phyloP scores from a whole-genome alignment of 345 rosid species.

The Erodium maritimum region DNA sequence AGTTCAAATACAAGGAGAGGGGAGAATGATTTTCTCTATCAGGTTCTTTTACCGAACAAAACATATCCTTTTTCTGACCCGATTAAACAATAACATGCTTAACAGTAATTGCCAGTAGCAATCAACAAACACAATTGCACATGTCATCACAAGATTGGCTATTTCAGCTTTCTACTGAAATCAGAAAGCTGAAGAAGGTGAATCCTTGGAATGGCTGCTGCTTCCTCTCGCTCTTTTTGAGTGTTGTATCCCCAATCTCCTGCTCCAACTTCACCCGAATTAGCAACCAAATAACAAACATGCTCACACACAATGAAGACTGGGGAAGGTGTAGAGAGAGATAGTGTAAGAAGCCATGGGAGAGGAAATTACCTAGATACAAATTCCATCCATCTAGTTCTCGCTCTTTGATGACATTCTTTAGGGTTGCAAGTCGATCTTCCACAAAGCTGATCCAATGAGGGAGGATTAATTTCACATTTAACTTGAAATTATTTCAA shows the following conservation, averaged over 20 bases:
- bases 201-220: slow-evolving; percentile 57
- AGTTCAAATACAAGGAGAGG: too few relatives aligned
- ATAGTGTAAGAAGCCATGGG: background rate
- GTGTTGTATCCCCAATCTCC: slow-evolving; percentile 74
- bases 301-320: background rate
- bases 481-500: too few relatives aligned
- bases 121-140: too few relatives aligned
- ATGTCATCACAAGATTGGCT: slow-evolving; percentile 3
- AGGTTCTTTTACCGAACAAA: too few relatives aligned
- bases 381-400: slow-evolving; percentile 76
- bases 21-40: too few relatives aligned
- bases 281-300: background rate
- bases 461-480: too few relatives aligned
- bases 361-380: slow-evolving; percentile 44
- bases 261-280: slow-evolving; percentile 16
- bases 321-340: background rate
- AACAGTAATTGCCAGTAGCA: too few relatives aligned
- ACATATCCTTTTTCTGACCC: too few relatives aligned
- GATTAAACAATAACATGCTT: too few relatives aligned
- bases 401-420: slow-evolving; percentile 81
- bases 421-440: slow-evolving; percentile 81
- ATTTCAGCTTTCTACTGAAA: slow-evolving; percentile 71
- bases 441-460: slow-evolving; percentile 61
- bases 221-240: slow-evolving; percentile 72
- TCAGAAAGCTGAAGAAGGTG: slow-evolving; percentile 61